These are phyloP conservation scores for Xerocomellus amylosporus DNA, from an alignment of 768 basidiomycete species.

Conservation along the genomic window DNA sequence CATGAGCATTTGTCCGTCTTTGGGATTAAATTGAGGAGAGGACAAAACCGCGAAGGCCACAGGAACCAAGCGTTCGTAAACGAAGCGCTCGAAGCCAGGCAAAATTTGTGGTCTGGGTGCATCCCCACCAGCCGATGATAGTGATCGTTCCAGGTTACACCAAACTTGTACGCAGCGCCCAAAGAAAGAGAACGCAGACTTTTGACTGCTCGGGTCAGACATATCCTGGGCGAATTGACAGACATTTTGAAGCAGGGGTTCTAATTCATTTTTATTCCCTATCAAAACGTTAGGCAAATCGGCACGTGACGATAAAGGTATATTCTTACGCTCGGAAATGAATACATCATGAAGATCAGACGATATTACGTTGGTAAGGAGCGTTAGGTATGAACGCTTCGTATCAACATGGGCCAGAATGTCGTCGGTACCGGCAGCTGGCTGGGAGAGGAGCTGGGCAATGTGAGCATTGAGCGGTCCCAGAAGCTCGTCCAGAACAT, in stretches of 20 bases:
- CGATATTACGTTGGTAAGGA: constrained; percentile 78
- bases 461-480: constrained; percentile 85
- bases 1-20: constrained; percentile 82
- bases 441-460: constrained; percentile 72
- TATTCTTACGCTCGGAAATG: constrained; percentile 70
- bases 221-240: constrained; percentile 69
- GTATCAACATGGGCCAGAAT: constrained; percentile 73
- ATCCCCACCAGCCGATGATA: constrained; percentile 33
- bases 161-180: constrained; percentile 63
- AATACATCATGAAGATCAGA: constrained; percentile 83
- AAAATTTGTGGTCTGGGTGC: constrained; percentile 41
- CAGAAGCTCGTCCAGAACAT: constrained; percentile 87
- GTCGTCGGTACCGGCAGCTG: constrained; percentile 85
- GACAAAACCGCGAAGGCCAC: constrained; percentile 80
- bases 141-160: constrained; percentile 51
- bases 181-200: constrained; percentile 78
- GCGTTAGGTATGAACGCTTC: constrained; percentile 81
- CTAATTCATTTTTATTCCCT: constrained; percentile 68
- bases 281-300: neutral
- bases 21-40: constrained; percentile 76
- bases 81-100: constrained; percentile 89
- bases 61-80: constrained; percentile 84
- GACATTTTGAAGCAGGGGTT: constrained; percentile 73
- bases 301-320: constrained; percentile 23
- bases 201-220: constrained; percentile 74